Base-by-base conservation (phyloP, 2,329 filamentous ascomycete species). In the Didymella keratinophila region DNA sequence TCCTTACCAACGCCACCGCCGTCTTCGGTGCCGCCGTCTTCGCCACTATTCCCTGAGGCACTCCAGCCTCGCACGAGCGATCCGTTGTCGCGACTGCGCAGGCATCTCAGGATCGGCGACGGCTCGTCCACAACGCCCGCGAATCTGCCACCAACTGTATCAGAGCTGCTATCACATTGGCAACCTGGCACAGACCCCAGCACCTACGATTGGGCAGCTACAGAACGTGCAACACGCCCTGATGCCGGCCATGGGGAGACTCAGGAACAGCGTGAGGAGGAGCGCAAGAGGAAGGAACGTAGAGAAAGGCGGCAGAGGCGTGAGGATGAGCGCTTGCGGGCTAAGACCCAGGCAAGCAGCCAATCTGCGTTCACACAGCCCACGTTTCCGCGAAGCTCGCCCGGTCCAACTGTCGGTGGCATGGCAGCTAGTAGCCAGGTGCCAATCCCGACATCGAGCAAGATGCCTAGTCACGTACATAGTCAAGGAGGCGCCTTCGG, bases 141-240 rank as follows among this genome's bases (percentile, higher is more conserved):
- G 57, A 39, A 65, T 1, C 62, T 79, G 0, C 68, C 76, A 0
- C 69, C 72, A 14, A 71, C 66, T 16, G 66, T 80, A 5, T 67
- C 63, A 21, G 71, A 74, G 39, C 61, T 81, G 16, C 71, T 82
- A 6, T 64, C 71, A 30, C 80, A 82, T 54, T 82, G 80, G 80
- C 61, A 69, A 9, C 37, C 69, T 2, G 78, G 76, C 23, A 57
- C 64, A 4, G 75, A 81, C 49, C 78, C 78, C 1, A 61, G 50
- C 3, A 60, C 59, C 5, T 82, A 82, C 60, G 73, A 80, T 49
- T 82, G 77, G 77, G 66, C 73, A 21, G 61, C 72, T 1, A 73
- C 68, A 3, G 75, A 75, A 25, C 69, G 66, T 23, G 58, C 61
- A 30, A 45, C 70, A n/a, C 65, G 59, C 11, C 67, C 71, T 27